phyloP scores from a whole-genome alignment of 352 stramenopile genomes.

The Pythium rishiriense region DNA sequence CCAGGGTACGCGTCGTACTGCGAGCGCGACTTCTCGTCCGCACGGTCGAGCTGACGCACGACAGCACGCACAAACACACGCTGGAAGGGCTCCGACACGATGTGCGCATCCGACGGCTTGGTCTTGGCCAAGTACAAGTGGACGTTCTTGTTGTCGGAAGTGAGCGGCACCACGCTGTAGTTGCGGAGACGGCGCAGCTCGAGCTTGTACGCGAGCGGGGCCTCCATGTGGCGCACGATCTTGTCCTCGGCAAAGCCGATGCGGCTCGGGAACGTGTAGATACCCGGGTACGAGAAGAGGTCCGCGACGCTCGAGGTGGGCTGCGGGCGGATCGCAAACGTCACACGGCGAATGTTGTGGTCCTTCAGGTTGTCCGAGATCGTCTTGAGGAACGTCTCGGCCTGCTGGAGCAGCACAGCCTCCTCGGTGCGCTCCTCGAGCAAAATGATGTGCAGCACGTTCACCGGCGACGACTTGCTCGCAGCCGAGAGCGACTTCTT shows the following conservation, averaged over 20 bases:
- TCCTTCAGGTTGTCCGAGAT: conserved; percentile 51
- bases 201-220: conserved; percentile 97
- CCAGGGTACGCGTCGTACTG: conserved; percentile 92
- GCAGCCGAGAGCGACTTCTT: conserved; percentile 65
- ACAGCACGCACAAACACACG: conserved; percentile 97
- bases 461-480: conserved; percentile 66
- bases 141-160: conserved; percentile 95
- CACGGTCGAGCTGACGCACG: conserved; percentile 88
- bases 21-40: conserved; percentile 67
- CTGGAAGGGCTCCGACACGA: conserved; percentile 85
- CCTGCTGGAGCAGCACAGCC: conserved; percentile 48
- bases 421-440: conserved; percentile 71
- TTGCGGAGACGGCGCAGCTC: conserved; percentile 97
- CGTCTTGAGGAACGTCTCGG: conserved; percentile 66
- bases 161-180: conserved; percentile 95
- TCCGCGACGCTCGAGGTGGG: conserved; percentile 31
- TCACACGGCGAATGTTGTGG: conserved; percentile 88
- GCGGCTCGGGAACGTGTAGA: conserved; percentile 89
- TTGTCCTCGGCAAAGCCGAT: conserved; percentile 96
- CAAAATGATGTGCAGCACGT: conserved; percentile 85
- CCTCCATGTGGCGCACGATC: conserved; percentile 98
- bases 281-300: conserved; percentile 81
- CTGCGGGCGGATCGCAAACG: conserved; percentile 80
- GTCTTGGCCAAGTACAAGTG: conserved; percentile 98
- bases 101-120: conserved; percentile 80